Evolutionary conservation across 495 filamentous ascomycete genomes (phyloP).

Genomic region (Daldinia concentrica): DNA sequence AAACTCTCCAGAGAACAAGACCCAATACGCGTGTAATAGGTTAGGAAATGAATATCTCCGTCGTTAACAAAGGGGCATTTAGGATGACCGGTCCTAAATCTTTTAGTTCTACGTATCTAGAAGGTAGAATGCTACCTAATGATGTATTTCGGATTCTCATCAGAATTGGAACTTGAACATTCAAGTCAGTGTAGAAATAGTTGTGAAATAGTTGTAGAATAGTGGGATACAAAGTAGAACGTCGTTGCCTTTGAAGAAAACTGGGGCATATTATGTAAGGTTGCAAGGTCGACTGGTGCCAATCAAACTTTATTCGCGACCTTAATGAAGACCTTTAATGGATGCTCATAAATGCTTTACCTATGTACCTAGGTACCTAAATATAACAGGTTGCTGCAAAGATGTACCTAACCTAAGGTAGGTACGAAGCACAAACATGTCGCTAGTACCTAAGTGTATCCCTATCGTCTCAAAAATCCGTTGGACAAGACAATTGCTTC

Average conservation of each 20-base stretch:
- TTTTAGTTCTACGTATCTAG: neutral
- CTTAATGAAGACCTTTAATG: too few relatives aligned
- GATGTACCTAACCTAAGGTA: too few relatives aligned
- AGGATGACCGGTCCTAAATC: neutral
- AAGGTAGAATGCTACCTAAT: neutral
- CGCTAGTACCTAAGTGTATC: too few relatives aligned
- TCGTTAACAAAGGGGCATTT: neutral
- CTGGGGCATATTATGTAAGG: neutral
- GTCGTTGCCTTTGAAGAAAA: conserved; percentile 9
- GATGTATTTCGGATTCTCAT: neutral
- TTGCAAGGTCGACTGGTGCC: neutral
- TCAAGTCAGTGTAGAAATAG: neutral
- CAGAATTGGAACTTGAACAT: neutral
- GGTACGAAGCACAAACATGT: too few relatives aligned
- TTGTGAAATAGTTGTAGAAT: too few relatives aligned
- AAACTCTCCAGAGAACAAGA: neutral
- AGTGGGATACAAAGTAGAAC: conserved; percentile 2
- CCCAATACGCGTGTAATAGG: neutral
- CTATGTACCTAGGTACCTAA: too few relatives aligned
- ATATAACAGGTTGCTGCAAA: too few relatives aligned
- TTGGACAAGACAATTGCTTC: too few relatives aligned
- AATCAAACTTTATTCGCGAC: neutral
- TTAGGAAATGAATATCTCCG: neutral
- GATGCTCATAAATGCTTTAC: neutral
- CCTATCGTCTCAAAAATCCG: too few relatives aligned